Base-by-base conservation (phyloP, 1,139 yeast species). In the Nakaseomyces sp. region DNA sequence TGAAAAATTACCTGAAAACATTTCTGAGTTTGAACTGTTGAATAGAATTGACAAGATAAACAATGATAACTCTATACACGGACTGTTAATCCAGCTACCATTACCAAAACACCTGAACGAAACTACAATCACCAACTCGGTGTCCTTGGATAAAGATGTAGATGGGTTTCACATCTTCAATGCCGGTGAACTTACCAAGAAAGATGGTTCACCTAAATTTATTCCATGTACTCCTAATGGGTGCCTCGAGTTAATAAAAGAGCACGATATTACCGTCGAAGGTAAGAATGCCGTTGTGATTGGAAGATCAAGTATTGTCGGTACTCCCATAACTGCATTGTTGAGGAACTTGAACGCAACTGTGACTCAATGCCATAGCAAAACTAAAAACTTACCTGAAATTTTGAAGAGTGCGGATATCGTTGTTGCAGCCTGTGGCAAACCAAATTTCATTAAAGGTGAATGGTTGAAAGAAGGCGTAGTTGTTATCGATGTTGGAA, bases 151-250 rank as follows among this genome's bases (percentile, higher is more conserved):
- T 43, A 83, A 83, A 59, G 93, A 83, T 57, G 89, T 83, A 28
- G 93, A 83, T 64, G 93, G 93, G 1, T 81, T 83, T 56, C 83
- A 80, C 43, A 78, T 84, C 50, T 74, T 72, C 61, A 83, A 83
- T 59, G 80, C 81, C 46, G 93, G 91, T 45, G 91, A 83, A 54
- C 70, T 83, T 49, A 72, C 84, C 48, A 82, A 82, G 60, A 76
- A 77, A 59, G 83, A 81, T 44, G 89, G 89, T n/a, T 61, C 65
- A 18, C 87, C 91, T 20, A 64, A 70, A 51, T 81, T 81, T 62
- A 72, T 78, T 52, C 93, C 93, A 37, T 83, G 93, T 61, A 83
- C 93, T 10, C 93, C 93, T 43, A 76, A 77, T 58, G 93, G 91
- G 45, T 76, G 81, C 46, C 76, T 83, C 61, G 80, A 77, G 57